Conservation (phyloP, 768 basidiomycete genomes). For the Tulasnella sp. region DNA sequence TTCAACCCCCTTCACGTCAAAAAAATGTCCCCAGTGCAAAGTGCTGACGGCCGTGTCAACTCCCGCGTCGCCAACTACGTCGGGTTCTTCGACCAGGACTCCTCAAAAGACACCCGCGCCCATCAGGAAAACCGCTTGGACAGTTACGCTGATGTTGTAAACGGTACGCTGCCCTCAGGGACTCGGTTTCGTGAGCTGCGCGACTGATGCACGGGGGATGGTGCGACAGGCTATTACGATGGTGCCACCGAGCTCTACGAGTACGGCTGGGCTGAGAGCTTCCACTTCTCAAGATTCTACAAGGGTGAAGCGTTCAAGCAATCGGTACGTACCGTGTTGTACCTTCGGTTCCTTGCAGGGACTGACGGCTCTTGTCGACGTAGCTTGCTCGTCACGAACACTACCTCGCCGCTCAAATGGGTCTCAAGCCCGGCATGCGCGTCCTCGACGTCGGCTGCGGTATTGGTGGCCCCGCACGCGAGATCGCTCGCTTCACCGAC, state of each 20-base stretch:
- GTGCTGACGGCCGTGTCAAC: slow-evolving; percentile 55
- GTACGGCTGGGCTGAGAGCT: slow-evolving; percentile 85
- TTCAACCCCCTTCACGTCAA: too few species aligned
- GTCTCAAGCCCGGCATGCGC: slow-evolving; percentile 81
- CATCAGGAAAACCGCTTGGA: slow-evolving; percentile 71
- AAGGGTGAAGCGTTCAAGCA: slow-evolving; percentile 58
- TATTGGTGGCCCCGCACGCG: slow-evolving; percentile 93
- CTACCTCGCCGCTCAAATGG: slow-evolving; percentile 87
- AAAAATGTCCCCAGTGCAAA: too few species aligned
- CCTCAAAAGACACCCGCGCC: slow-evolving; percentile 57
- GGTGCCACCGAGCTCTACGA: slow-evolving; percentile 95
- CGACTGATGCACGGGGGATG: background rate
- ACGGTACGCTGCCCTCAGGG: slow-evolving; percentile 49
- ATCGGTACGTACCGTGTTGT: slow-evolving; percentile 31
- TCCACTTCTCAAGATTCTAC: slow-evolving; percentile 98
- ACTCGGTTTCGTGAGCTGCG: background rate
- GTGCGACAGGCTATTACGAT: slow-evolving; percentile 80
- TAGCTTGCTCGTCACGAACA: slow-evolving; percentile 91
- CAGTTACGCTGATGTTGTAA: slow-evolving; percentile 89
- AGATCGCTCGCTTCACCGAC: slow-evolving; percentile 90
- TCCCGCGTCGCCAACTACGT: slow-evolving; percentile 80
- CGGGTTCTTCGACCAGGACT: slow-evolving; percentile 87
- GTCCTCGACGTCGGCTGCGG: slow-evolving; percentile 99
- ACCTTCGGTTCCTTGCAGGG: background rate
- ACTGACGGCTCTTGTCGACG: slow-evolving; percentile 37